Evolutionary conservation across 2,329 filamentous ascomycete genomes (phyloP).

Genomic region (Epichloe baconii): DNA sequence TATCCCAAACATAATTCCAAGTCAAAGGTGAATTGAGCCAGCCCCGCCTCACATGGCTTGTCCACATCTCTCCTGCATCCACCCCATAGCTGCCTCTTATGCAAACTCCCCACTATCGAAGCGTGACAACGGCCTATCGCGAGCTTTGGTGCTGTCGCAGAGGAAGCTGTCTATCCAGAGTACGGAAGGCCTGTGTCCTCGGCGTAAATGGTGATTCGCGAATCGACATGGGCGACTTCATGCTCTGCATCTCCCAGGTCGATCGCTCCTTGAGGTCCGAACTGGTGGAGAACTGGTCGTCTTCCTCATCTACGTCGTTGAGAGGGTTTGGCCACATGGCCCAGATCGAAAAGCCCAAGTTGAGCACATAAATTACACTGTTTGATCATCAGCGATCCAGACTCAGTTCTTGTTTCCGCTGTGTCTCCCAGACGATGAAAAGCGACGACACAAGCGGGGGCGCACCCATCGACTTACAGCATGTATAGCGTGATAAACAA

Average conservation of each 20-base stretch:
- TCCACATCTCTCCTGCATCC: neutral
- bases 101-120: neutral
- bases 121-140: neutral
- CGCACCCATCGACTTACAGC: constrained; percentile 40
- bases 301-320: constrained; percentile 33
- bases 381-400: neutral
- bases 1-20: neutral
- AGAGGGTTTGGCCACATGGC: constrained; percentile 43
- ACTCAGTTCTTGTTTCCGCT: neutral
- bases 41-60: neutral
- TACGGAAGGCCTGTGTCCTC: constrained; percentile 54
- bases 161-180: constrained; percentile 44
- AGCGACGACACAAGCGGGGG: neutral
- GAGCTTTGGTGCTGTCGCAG: constrained; percentile 24
- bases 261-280: constrained; percentile 28
- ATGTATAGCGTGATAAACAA: constrained; percentile 54
- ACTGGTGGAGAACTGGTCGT: constrained; percentile 25
- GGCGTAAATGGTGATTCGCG: constrained; percentile 43
- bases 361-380: constrained; percentile 47
- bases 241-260: constrained; percentile 45
- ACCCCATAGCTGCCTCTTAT: neutral
- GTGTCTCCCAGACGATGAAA: neutral
- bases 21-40: neutral
- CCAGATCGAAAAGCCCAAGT: constrained; percentile 46
- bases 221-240: constrained; percentile 23